Base-by-base conservation (phyloP, 1,139 yeast genomes). In the Yamadazyma jaroonii region DNA sequence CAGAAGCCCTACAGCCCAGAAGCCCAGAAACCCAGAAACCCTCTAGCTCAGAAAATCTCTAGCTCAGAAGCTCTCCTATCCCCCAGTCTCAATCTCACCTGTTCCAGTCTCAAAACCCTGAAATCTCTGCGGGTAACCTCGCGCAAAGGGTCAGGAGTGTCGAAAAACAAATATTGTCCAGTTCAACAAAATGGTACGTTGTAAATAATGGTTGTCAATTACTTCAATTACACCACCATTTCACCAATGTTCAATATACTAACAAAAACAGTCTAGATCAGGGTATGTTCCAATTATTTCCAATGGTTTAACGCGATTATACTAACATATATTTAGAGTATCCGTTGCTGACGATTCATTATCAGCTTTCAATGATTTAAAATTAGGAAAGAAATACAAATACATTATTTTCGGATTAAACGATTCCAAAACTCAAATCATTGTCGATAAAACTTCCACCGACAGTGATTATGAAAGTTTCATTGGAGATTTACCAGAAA, bases 261-360 rank as follows among this genome's bases (percentile, higher is more conserved):
- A 26, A 26, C 31, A 29, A 21, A 25, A 14, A 29, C 46, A 79
- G 84, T 79, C 84, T 44, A 78, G 84, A 77, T 79, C 84, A 53
- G 84, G 83, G 83, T 77, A 76, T 49, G 82, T 74, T 12, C 11
- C 20, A 6, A 4, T 7, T 9, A 10, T 13, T 20, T 10, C 14
- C 31, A 7, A 7, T 4, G 4, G 31, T 13, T 15, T 14, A 7
- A 7, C n/a, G 5, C 12, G 5, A 6, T 27, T 6, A n/a, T 13
- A 25, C 25, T 25, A 15, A 11, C 24, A 22, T 11, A 22, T 11
- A 24, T 32, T 24, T 56, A 81, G 95, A 74, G 97, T 92, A 62
- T 81, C 95, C 56, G 96, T 92, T 62, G 88, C 94, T 57, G 97
- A 90, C 66, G 96, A 88, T 65, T 89, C 96, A 49, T 77, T 90